Conservation (phyloP, 768 basidiomycete species). For the Pisolithus marmoratus region DNA sequence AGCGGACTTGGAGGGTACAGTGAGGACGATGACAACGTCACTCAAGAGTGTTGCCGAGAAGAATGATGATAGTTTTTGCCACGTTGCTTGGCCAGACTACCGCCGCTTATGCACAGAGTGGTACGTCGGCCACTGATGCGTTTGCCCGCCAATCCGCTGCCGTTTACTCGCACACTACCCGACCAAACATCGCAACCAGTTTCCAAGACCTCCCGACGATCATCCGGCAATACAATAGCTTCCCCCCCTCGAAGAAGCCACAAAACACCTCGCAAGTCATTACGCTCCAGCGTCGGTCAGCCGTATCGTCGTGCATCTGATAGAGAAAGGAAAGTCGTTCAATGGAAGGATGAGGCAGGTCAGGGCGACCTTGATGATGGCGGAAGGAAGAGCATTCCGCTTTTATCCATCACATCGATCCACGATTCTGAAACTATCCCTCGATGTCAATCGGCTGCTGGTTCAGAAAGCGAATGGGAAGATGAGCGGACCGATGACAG, state of each 20-base stretch:
- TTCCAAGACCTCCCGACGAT: constrained; percentile 36
- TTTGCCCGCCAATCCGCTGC: constrained; percentile 48
- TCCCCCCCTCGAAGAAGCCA: constrained; percentile 47
- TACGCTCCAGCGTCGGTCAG: constrained; percentile 57
- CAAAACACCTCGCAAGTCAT: constrained; percentile 65
- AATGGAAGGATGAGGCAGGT: constrained; percentile 87
- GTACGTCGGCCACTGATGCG: constrained; percentile 35
- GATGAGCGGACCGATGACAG: constrained; percentile 84
- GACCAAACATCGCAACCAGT: constrained; percentile 44
- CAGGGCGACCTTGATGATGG: constrained; percentile 72
- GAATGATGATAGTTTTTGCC: constrained; percentile 67
- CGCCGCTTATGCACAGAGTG: constrained; percentile 45
- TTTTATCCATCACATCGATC: constrained; percentile 27
- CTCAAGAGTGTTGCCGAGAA: constrained; percentile 53
- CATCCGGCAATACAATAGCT: constrained; percentile 34
- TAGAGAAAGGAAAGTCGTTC: constrained; percentile 71
- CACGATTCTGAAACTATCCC: constrained; percentile 31
- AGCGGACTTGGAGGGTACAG: constrained; percentile 34
- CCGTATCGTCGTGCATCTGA: constrained; percentile 63
- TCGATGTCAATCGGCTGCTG: constrained; percentile 41
- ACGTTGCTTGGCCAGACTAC: constrained; percentile 63
- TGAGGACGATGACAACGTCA: constrained; percentile 44
- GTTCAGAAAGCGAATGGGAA: constrained; percentile 87
- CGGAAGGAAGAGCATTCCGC: constrained; percentile 25
- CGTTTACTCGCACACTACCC: constrained; percentile 42